Evolutionary conservation across 2,329 filamentous ascomycete species (phyloP).

Genomic region (Stylonectria norvegica): DNA sequence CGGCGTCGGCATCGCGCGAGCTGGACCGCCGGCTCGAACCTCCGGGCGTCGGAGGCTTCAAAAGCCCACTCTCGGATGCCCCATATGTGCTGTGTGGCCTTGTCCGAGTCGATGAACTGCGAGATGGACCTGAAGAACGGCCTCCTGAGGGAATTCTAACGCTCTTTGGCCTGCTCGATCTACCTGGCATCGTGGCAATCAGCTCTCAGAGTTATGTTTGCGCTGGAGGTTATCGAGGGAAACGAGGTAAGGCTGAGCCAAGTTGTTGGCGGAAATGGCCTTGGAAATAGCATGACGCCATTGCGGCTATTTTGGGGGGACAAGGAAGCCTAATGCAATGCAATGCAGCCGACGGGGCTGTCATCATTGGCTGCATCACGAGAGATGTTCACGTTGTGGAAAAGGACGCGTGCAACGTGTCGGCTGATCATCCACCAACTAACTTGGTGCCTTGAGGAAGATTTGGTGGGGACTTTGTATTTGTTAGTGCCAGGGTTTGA

Average conservation of each 20-base stretch:
- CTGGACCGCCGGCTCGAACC: slow-evolving; percentile 12
- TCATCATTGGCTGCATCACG: slow-evolving; percentile 15
- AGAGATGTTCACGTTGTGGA: too few species aligned
- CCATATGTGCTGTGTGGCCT: slow-evolving; percentile 15
- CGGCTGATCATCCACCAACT: too few species aligned
- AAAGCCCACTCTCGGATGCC: neutral
- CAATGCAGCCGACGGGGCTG: slow-evolving; percentile 8
- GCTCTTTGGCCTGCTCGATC: slow-evolving; percentile 10
- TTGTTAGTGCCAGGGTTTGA: too few species aligned
- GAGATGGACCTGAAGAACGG: slow-evolving; percentile 4
- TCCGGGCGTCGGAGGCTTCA: slow-evolving; percentile 8
- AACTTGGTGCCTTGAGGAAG: too few species aligned
- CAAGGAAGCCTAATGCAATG: slow-evolving; percentile 3
- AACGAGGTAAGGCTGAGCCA: neutral
- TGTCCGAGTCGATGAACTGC: slow-evolving; percentile 5
- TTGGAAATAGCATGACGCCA: slow-evolving; percentile 22
- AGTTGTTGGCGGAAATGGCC: neutral
- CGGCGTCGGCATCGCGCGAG: slow-evolving; percentile 18
- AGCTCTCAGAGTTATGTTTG: neutral
- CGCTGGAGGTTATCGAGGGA: neutral
- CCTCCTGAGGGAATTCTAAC: slow-evolving; percentile 15
- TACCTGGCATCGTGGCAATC: slow-evolving; percentile 16
- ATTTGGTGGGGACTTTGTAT: too few species aligned
- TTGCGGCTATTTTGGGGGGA: slow-evolving; percentile 14
- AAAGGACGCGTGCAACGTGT: too few species aligned